These are phyloP conservation scores for Rhodotorula glutinis DNA, from an alignment of 1,284 basidiomycete genomes.

Conservation along the genomic window DNA sequence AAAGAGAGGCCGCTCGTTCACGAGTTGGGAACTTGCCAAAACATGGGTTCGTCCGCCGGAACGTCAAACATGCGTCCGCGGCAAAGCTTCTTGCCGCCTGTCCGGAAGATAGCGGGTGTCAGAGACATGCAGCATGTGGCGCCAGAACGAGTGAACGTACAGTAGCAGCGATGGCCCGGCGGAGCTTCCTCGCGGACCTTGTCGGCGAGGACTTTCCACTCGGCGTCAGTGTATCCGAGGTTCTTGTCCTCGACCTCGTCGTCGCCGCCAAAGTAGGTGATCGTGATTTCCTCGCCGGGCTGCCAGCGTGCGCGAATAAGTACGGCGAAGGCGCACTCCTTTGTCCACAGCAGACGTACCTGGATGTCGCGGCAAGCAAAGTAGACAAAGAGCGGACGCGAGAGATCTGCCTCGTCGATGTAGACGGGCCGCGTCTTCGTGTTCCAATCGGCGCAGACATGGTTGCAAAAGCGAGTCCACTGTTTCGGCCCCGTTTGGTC, in stretches of 20 bases:
- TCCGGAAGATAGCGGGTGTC: background rate
- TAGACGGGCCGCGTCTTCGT: constrained; percentile 11
- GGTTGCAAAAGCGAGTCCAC: constrained; percentile 41
- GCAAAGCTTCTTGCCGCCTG: constrained; percentile 10
- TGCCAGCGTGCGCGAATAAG: background rate
- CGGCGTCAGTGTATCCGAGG: background rate
- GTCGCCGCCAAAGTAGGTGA: constrained; percentile 14
- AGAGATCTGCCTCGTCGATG: constrained; percentile 25
- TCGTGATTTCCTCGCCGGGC: constrained; percentile 35
- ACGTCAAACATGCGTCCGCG: constrained; percentile 17
- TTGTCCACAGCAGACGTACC: background rate
- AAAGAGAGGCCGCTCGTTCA: background rate
- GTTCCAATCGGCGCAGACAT: constrained; percentile 24
- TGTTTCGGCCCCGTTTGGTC: background rate
- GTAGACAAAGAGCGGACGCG: constrained; percentile 30
- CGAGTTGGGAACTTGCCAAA: background rate
- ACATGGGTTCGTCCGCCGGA: background rate
- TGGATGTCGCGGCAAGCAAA: constrained; percentile 23
- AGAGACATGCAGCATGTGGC: background rate
- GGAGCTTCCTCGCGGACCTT: background rate
- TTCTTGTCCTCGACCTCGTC: background rate
- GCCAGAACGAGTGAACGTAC: background rate
- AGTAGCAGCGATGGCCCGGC: constrained; percentile 17
- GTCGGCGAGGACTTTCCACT: constrained; percentile 1
- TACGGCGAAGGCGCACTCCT: too few relatives aligned